A percentile compares a stretch with the other conserved stretches of the same genome.
phyloP scores from a whole-genome alignment of 176 grass and related monocot species.

The Zoysia pacifica region DNA sequence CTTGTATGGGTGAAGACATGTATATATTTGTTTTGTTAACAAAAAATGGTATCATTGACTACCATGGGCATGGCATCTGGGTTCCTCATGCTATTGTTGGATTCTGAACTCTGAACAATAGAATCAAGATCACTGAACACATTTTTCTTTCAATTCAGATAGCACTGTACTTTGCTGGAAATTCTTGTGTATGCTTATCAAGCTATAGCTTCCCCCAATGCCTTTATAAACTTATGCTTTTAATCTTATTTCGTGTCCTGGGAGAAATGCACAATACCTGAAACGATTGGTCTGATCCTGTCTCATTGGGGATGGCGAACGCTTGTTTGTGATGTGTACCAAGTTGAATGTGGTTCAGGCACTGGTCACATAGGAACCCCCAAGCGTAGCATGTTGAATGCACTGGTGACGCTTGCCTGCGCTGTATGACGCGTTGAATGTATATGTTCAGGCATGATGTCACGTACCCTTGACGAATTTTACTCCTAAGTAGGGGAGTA shows the following conservation, averaged over 20 bases:
- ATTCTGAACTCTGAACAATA: background rate
- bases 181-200: background rate
- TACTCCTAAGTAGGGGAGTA: no score
- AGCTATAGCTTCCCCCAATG: constrained; percentile 19
- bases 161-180: background rate
- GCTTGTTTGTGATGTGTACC: background rate
- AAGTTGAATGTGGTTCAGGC: background rate
- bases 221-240: background rate
- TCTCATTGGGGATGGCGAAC: background rate
- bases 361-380: background rate
- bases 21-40: background rate
- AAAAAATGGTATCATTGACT: background rate
- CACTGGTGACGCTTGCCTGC: background rate
- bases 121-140: background rate
- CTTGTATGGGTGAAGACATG: background rate
- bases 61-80: background rate
- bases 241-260: background rate
- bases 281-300: background rate
- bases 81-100: background rate
- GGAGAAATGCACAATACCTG: constrained; percentile 5
- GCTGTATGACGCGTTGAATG: background rate
- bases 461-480: background rate
- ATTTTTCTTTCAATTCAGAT: background rate
- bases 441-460: background rate
- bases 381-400: no score